These are phyloP conservation scores for Leishmania amazonensis DNA, from an alignment of 208 protist species.

Conservation along the genomic window DNA sequence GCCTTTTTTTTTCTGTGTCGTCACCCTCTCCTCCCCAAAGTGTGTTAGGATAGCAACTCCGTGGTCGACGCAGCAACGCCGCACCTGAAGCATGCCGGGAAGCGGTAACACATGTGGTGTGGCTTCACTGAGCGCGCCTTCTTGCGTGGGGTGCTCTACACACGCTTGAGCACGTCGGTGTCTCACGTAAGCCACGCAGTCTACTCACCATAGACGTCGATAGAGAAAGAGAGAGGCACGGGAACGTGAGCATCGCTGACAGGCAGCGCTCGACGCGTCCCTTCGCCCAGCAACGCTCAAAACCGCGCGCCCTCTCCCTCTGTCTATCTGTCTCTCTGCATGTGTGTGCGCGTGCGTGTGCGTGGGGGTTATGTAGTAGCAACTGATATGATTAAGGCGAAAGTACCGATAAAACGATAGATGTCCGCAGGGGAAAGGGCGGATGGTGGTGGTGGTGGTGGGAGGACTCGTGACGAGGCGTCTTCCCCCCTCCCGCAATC, in stretches of 20 bases:
- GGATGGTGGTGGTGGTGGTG: background rate
- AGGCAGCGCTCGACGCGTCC: background rate
- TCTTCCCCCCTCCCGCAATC: background rate
- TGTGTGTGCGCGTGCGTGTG: constrained; percentile 1
- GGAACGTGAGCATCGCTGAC: background rate
- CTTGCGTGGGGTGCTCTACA: background rate
- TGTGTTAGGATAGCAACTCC: background rate
- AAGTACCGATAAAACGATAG: background rate
- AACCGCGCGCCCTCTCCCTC: background rate
- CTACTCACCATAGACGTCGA: background rate
- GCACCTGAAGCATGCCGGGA: background rate
- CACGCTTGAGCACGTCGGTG: background rate
- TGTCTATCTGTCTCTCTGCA: background rate
- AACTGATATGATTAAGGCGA: background rate
- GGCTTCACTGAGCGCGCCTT: background rate
- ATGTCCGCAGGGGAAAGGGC: background rate
- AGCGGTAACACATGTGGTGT: background rate
- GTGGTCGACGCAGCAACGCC: background rate
- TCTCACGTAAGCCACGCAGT: background rate
- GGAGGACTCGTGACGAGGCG: background rate
- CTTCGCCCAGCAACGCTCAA: background rate
- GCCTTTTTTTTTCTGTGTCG: background rate
- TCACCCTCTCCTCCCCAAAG: background rate
- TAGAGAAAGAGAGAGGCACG: background rate
- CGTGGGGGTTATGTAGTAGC: background rate